A percentile compares a stretch with the other conserved stretches of the same genome.
These are phyloP conservation scores for Cadophora gregata DNA, from an alignment of 2,329 filamentous ascomycete species.

Conservation along the genomic window DNA sequence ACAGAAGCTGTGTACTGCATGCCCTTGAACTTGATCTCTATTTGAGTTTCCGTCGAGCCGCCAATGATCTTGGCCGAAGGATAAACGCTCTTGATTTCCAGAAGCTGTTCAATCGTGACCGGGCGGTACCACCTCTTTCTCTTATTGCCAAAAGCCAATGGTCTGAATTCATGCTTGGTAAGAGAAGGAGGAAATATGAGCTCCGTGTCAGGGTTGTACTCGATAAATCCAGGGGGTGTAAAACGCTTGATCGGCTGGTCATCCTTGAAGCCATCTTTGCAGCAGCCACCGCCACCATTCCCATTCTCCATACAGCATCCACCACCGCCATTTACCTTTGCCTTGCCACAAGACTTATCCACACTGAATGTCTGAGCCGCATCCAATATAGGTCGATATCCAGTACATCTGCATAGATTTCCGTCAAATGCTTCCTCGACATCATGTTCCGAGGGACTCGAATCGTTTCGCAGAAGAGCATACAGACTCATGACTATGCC, in stretches of 20 bases:
- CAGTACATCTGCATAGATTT: slow-evolving; percentile 92
- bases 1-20: slow-evolving; percentile 89
- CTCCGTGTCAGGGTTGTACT: slow-evolving; percentile 92
- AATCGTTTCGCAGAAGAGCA: slow-evolving; percentile 85
- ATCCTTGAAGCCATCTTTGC: slow-evolving; percentile 63
- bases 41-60: slow-evolving; percentile 95
- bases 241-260: slow-evolving; percentile 69
- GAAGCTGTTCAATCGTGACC: slow-evolving; percentile 81
- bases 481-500: slow-evolving; percentile 99
- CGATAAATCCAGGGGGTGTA: slow-evolving; percentile 88
- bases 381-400: slow-evolving; percentile 92
- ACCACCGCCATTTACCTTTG: slow-evolving; percentile 54
- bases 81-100: slow-evolving; percentile 87
- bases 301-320: slow-evolving; percentile 76
- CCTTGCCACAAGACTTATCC: slow-evolving; percentile 54
- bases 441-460: slow-evolving; percentile 77
- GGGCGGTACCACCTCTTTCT: slow-evolving; percentile 93
- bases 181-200: slow-evolving; percentile 91
- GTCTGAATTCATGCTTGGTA: slow-evolving; percentile 80
- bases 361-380: slow-evolving; percentile 86
- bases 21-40: slow-evolving; percentile 97
- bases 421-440: slow-evolving; percentile 97
- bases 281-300: slow-evolving; percentile 63
- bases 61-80: slow-evolving; percentile 93
- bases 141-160: slow-evolving; percentile 92